A percentile compares a stretch with the other conserved stretches of the same genome.
Evolutionary conservation across 495 filamentous ascomycete genomes (phyloP).

Genomic region (Penicillium coprophilum): DNA sequence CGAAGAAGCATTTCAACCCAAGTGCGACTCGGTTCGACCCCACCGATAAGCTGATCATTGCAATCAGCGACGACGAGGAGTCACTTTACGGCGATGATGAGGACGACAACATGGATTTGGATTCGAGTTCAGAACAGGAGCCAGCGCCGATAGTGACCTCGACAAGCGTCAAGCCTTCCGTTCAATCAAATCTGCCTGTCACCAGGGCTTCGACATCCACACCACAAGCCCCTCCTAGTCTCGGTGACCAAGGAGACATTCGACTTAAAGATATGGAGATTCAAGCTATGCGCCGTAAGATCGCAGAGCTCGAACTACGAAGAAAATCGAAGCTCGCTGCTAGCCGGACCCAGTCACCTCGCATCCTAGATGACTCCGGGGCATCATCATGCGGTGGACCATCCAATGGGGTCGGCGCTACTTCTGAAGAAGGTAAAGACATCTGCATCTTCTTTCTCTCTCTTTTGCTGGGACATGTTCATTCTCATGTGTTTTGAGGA

Average conservation of each 20-base stretch:
- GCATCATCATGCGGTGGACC: slow-evolving; percentile 21
- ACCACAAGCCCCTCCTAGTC: slow-evolving; percentile 33
- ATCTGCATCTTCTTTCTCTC: neutral
- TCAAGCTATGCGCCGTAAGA: slow-evolving; percentile 68
- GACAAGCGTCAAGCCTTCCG: slow-evolving; percentile 5
- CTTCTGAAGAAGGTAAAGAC: slow-evolving; percentile 1
- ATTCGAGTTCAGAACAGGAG: slow-evolving; percentile 21
- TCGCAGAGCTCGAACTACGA: slow-evolving; percentile 72
- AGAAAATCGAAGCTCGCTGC: slow-evolving; percentile 55
- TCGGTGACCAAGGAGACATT: slow-evolving; percentile 56
- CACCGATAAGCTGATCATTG: slow-evolving; percentile 57
- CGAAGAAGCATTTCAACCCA: slow-evolving; percentile 64
- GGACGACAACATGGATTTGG: slow-evolving; percentile 37
- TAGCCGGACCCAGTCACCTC: slow-evolving; percentile 39
- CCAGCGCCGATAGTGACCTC: neutral
- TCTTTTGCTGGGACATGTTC: neutral
- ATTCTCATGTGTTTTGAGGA: too few species aligned
- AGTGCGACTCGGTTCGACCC: slow-evolving; percentile 15
- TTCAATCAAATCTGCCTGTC: slow-evolving; percentile 13
- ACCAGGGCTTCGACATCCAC: slow-evolving; percentile 36
- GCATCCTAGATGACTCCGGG: slow-evolving; percentile 19
- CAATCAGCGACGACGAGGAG: slow-evolving; percentile 73
- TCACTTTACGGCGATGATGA: slow-evolving; percentile 47
- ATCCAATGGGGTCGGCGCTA: slow-evolving; percentile 10
- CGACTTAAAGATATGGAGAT: slow-evolving; percentile 67